Evolutionary conservation across 2,329 filamentous ascomycete species (phyloP).

Genomic region (Paecilomyces variotii): DNA sequence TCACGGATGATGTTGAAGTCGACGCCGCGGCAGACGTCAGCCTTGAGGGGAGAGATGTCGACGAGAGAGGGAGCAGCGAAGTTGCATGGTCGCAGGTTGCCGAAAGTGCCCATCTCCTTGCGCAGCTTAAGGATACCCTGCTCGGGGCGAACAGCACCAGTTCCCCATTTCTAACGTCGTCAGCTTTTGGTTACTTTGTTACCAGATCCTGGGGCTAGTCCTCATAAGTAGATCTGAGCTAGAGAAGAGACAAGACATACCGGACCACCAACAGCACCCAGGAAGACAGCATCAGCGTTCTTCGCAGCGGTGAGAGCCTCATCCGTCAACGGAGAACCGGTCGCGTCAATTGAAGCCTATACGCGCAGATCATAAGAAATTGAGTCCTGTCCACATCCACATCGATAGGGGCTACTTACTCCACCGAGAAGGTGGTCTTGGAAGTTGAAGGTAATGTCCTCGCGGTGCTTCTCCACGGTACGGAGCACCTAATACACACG

Average conservation of each 20-base stretch:
- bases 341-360: constrained; percentile 80
- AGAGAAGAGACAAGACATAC: constrained; percentile 31
- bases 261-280: constrained; percentile 92
- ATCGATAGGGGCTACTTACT: constrained; percentile 50
- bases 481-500: constrained; percentile 59
- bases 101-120: constrained; percentile 89
- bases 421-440: constrained; percentile 86
- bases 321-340: constrained; percentile 70
- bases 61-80: constrained; percentile 84
- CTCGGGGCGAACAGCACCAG: constrained; percentile 77
- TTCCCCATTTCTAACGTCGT: constrained; percentile 69
- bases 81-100: constrained; percentile 92
- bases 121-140: constrained; percentile 85
- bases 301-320: constrained; percentile 76
- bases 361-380: constrained; percentile 3
- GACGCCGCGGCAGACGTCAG: constrained; percentile 73
- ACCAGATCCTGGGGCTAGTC: neutral
- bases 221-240: neutral
- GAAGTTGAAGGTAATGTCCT: constrained; percentile 75
- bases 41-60: constrained; percentile 78
- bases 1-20: constrained; percentile 92
- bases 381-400: neutral
- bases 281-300: constrained; percentile 76
- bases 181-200: constrained; percentile 1
- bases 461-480: constrained; percentile 63